phyloP scores from a whole-genome alignment of 192 early-diverging fungal genomes.

The Chytriomyces sp. region DNA sequence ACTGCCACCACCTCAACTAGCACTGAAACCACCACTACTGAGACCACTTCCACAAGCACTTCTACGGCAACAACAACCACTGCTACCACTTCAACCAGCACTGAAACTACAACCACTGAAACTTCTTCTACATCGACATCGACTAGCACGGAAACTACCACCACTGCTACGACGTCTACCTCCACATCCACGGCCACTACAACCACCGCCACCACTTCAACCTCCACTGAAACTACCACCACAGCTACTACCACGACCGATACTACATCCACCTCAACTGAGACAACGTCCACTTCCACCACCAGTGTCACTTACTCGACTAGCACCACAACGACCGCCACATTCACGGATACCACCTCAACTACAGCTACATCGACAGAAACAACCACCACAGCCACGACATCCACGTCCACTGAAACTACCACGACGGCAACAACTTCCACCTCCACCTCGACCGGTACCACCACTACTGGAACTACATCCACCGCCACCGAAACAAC shows the following conservation, averaged over 20 bases:
- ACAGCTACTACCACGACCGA: neutral
- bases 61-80: no score
- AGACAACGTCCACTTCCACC: neutral
- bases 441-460: neutral
- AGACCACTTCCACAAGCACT: no score
- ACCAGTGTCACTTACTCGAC: neutral
- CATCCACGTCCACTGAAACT: neutral
- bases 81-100: neutral
- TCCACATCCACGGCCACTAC: neutral
- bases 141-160: neutral
- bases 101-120: neutral
- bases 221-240: neutral
- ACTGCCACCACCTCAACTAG: neutral
- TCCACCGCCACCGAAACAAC: slow-evolving; percentile 1
- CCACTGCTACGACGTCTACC: neutral
- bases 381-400: no score
- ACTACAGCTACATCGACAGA: neutral
- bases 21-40: neutral
- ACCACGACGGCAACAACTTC: neutral
- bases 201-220: neutral
- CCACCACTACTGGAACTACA: neutral
- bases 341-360: neutral
- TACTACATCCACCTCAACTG: neutral
- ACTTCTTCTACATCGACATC: neutral
- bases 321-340: slow-evolving; percentile 1